phyloP scores from a whole-genome alignment of 805 yeast genomes.

The Candida coquimbonensis region DNA sequence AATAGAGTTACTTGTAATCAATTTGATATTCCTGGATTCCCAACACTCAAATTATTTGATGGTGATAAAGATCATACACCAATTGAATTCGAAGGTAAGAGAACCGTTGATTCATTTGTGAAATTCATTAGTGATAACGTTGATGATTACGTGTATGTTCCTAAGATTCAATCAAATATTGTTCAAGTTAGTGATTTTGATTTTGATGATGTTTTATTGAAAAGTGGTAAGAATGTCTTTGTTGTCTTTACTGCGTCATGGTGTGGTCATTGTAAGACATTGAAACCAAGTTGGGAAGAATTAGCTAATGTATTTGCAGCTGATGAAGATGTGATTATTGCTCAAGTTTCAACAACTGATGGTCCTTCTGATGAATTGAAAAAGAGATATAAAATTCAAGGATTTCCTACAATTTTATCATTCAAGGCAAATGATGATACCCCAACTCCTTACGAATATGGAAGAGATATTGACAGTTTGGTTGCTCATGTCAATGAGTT shows the following conservation, averaged over 20 bases:
- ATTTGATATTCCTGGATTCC: slow-evolving; percentile 80
- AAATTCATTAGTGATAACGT: slow-evolving; percentile 49
- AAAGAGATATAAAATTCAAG: slow-evolving; percentile 32
- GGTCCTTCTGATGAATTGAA: slow-evolving; percentile 37
- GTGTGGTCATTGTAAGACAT: slow-evolving; percentile 47
- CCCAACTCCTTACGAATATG: slow-evolving; percentile 27
- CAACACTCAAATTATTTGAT: slow-evolving; percentile 85
- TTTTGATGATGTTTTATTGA: slow-evolving; percentile 30
- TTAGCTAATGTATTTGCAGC: slow-evolving; percentile 37
- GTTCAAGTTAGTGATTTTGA: slow-evolving; percentile 23
- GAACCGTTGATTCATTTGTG: slow-evolving; percentile 65
- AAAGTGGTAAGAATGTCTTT: slow-evolving; percentile 20
- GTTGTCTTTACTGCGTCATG: slow-evolving; percentile 43
- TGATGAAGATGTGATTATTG: slow-evolving; percentile 32
- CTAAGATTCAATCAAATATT: slow-evolving; percentile 17
- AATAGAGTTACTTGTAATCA: slow-evolving; percentile 70
- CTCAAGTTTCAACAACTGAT: slow-evolving; percentile 36
- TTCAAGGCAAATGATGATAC: slow-evolving; percentile 32
- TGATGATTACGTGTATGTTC: slow-evolving; percentile 25
- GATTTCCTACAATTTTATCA: slow-evolving; percentile 45
- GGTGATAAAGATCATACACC: slow-evolving; percentile 54
- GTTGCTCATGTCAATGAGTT: slow-evolving; percentile 44
- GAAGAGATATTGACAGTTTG: slow-evolving; percentile 41
- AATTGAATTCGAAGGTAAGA: slow-evolving; percentile 55
- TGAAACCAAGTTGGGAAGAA: slow-evolving; percentile 40